Conservation (phyloP, 441 rosid species). For the Populus hybrid region DNA sequence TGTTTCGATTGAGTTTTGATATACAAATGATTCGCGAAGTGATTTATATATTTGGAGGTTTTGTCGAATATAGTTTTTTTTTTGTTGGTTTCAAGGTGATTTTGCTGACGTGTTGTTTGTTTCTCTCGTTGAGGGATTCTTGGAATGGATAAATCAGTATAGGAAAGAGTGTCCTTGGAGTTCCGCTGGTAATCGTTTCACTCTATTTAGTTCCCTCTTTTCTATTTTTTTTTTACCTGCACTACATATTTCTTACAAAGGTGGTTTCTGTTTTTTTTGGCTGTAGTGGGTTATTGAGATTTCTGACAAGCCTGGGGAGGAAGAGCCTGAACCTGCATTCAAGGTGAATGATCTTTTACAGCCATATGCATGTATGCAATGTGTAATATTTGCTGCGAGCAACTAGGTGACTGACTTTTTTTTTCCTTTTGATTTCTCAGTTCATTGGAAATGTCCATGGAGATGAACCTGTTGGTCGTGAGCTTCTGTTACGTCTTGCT, state of each 20-base stretch:
- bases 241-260: neutral
- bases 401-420: constrained; percentile 21
- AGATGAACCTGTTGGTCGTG: constrained; percentile 96
- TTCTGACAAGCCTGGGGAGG: constrained; percentile 80
- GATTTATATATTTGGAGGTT: neutral
- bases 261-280: neutral
- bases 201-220: constrained; percentile 21
- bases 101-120: constrained; percentile 50
- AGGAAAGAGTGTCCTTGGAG: constrained; percentile 84
- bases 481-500: constrained; percentile 70
- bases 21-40: neutral
- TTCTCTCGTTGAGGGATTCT: constrained; percentile 86
- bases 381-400: neutral
- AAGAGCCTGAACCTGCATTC: constrained; percentile 94
- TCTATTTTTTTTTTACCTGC: neutral
- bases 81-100: constrained; percentile 16
- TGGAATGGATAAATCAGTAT: constrained; percentile 62
- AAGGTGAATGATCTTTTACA: constrained; percentile 46
- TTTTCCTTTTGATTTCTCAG: constrained; percentile 34
- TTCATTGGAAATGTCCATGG: constrained; percentile 95
- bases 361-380: neutral
- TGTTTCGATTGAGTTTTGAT: neutral
- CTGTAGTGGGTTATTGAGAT: constrained; percentile 92
- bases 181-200: constrained; percentile 69
- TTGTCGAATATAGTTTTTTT: neutral